Percentiles rank a stretch among this genome's conserved stretches.
These are phyloP conservation scores for Sarcocystis neurona DNA, from an alignment of 169 alveolate species.

Conservation along the genomic window DNA sequence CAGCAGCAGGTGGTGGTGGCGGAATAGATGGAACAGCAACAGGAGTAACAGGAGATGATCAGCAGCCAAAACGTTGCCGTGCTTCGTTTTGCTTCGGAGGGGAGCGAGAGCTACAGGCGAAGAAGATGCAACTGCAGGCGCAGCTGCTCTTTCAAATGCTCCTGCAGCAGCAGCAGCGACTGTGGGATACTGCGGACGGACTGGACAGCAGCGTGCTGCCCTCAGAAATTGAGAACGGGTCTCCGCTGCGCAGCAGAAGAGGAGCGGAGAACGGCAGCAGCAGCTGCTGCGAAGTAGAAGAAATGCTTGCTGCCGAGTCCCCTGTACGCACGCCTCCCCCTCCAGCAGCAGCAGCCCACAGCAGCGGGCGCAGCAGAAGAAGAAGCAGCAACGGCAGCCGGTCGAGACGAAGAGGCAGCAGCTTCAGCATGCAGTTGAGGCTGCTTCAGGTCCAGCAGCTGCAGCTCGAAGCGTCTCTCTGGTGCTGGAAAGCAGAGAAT, in stretches of 20 bases:
- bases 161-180: neutral
- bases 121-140: neutral
- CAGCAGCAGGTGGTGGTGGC: too few species aligned
- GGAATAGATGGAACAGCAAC: too few species aligned
- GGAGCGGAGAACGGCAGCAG: neutral
- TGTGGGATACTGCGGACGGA: neutral
- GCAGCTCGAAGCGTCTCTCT: neutral
- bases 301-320: neutral
- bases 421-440: neutral
- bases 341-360: neutral
- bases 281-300: neutral
- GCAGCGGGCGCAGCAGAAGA: neutral
- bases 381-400: conserved; percentile 4
- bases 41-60: too few species aligned
- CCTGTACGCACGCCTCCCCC: neutral
- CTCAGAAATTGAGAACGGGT: neutral
- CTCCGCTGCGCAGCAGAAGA: conserved; percentile 44
- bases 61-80: too few species aligned
- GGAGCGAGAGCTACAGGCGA: too few species aligned
- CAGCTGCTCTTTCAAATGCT: neutral
- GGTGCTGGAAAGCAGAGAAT: neutral
- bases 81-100: too few species aligned
- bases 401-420: neutral
- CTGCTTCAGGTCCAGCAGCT: conserved; percentile 1
- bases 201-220: neutral